Evolutionary conservation across 331 rosid genomes (phyloP).

Genomic region (Saraca asoca): DNA sequence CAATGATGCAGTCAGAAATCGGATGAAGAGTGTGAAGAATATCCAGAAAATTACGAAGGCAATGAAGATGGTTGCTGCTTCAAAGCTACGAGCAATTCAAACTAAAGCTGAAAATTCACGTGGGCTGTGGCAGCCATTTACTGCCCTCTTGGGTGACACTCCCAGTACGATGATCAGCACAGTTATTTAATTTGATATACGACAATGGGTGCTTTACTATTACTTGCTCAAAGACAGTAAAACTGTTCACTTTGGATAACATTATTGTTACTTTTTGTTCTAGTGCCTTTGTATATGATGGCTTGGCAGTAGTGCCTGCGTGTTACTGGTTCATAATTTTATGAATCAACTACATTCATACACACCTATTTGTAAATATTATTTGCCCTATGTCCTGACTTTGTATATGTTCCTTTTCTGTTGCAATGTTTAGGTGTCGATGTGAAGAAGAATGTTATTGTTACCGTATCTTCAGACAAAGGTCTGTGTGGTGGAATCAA

Average conservation of each 20-base stretch:
- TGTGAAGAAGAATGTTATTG: conserved; percentile 77
- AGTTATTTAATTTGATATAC: background rate
- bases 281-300: conserved; percentile 2
- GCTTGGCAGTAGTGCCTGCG: background rate
- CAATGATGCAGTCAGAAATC: conserved; percentile 64
- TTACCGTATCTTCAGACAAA: conserved; percentile 92
- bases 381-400: conserved; percentile 14
- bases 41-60: conserved; percentile 99
- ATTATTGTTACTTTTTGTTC: background rate
- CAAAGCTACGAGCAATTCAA: conserved; percentile 91
- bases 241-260: background rate
- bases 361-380: background rate
- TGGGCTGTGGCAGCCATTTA: conserved; percentile 97
- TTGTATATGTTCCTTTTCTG: background rate
- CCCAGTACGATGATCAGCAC: conserved; percentile 60
- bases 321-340: conserved; percentile 1
- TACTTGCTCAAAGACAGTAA: too few species aligned
- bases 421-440: conserved; percentile 54
- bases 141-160: conserved; percentile 93
- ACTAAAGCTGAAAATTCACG: conserved; percentile 86
- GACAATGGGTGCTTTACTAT: background rate
- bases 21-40: conserved; percentile 98
- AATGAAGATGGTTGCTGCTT: conserved; percentile 99
- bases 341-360: background rate
- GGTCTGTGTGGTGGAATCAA: conserved; percentile 99